Evolutionary conservation across 2,329 filamentous ascomycete genomes (phyloP).

Genomic region (Paecilomyces fulvus): DNA sequence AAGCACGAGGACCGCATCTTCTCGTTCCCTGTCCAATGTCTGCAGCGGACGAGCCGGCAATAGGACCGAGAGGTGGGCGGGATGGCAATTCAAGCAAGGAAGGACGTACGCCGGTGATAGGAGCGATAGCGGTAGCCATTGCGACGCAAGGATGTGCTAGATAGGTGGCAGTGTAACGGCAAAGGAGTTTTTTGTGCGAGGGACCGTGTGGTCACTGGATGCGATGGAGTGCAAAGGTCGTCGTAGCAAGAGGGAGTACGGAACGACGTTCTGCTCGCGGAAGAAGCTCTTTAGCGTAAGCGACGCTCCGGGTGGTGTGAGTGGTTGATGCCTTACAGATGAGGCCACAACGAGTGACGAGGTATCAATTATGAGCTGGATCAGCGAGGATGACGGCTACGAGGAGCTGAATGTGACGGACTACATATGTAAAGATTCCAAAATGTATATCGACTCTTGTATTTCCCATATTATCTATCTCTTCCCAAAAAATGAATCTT

Average conservation of each 20-base stretch:
- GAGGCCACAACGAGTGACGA: not conserved
- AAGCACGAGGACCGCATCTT: not conserved
- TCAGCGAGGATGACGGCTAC: not conserved
- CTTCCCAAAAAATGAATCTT: not conserved
- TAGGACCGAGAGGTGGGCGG: not conserved
- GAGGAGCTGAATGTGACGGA: not conserved
- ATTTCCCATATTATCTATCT: not conserved
- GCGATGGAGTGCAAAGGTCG: not conserved
- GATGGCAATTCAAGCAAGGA: not conserved
- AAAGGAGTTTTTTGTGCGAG: not conserved
- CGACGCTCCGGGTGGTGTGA: constrained; percentile 15
- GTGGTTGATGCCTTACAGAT: constrained; percentile 13
- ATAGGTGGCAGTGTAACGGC: not conserved
- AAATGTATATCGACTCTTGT: not conserved
- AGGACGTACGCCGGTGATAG: constrained; percentile 41
- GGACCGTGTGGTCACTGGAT: constrained; percentile 1
- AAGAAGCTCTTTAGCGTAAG: constrained; percentile 32
- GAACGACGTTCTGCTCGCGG: constrained; percentile 13
- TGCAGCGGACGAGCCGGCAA: not conserved
- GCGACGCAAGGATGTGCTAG: constrained; percentile 12
- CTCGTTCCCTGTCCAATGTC: not conserved
- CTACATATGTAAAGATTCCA: not conserved
- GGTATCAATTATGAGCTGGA: not conserved
- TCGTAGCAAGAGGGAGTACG: not conserved
- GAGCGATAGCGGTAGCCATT: constrained; percentile 36